Conservation (phyloP, 2,329 filamentous ascomycete genomes). For the Tolypocladium tundrense region DNA sequence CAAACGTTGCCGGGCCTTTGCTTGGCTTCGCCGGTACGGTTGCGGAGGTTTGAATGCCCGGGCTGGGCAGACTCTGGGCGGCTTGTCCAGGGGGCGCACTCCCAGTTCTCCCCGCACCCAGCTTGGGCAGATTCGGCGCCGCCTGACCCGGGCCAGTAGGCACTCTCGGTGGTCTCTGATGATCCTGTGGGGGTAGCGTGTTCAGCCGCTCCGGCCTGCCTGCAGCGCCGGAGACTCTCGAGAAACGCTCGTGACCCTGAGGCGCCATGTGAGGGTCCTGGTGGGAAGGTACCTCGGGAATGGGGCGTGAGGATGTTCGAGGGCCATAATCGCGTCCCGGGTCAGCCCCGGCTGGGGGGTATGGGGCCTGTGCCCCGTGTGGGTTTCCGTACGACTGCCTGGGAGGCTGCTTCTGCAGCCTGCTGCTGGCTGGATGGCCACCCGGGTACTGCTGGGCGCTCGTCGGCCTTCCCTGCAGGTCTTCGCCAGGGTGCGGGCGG, state of each 20-base stretch:
- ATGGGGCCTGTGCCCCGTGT: background rate
- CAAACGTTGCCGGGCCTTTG: slow-evolving; percentile 89
- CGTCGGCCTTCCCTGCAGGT: slow-evolving; percentile 12
- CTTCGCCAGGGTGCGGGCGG: slow-evolving; percentile 11
- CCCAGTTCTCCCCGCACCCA: slow-evolving; percentile 20
- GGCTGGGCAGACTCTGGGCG: slow-evolving; percentile 8
- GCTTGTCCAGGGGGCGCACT: slow-evolving; percentile 26
- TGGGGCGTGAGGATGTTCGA: slow-evolving; percentile 16
- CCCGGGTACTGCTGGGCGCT: slow-evolving; percentile 16
- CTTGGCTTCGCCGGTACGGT: slow-evolving; percentile 26
- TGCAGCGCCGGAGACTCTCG: slow-evolving; percentile 18
- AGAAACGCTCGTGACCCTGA: slow-evolving; percentile 17
- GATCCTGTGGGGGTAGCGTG: slow-evolving; percentile 17
- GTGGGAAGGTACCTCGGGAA: slow-evolving; percentile 10
- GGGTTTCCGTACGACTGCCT: slow-evolving; percentile 2
- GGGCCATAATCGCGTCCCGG: slow-evolving; percentile 28
- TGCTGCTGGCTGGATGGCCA: slow-evolving; percentile 21
- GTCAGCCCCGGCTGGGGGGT: slow-evolving; percentile 12
- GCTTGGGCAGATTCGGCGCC: slow-evolving; percentile 8
- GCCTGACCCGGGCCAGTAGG: slow-evolving; percentile 9
- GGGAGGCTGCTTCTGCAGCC: slow-evolving; percentile 15
- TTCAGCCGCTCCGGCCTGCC: slow-evolving; percentile 22
- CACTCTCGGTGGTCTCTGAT: slow-evolving; percentile 9
- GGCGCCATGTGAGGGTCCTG: slow-evolving; percentile 4
- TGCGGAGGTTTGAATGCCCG: slow-evolving; percentile 18